Evolutionary conservation across 768 basidiomycete species (phyloP).

Genomic region (Amanita polypyramis): DNA sequence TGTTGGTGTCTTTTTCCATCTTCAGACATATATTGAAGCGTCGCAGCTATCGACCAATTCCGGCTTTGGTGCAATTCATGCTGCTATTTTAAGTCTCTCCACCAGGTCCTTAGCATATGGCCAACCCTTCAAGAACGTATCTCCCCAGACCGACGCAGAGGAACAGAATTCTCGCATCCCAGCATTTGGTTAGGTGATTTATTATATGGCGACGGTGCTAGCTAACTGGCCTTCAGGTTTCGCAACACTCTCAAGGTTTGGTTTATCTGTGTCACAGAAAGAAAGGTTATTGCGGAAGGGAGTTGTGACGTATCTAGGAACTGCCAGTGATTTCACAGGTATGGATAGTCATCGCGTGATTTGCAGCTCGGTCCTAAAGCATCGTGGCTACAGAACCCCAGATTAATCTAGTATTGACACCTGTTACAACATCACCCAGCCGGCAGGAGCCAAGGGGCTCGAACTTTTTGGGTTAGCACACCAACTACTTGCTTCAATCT

Average conservation of each 20-base stretch:
- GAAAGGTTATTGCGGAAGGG: slow-evolving; percentile 51
- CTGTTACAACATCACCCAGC: slow-evolving; percentile 46
- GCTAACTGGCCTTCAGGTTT: slow-evolving; percentile 27
- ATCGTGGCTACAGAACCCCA: slow-evolving; percentile 45
- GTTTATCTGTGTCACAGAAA: slow-evolving; percentile 40
- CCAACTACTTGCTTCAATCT: slow-evolving; percentile 25
- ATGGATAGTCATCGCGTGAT: slow-evolving; percentile 6
- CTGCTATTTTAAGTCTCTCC: slow-evolving; percentile 64
- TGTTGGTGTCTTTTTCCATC: slow-evolving; percentile 16
- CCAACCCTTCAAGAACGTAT: slow-evolving; percentile 44
- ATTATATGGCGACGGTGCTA: neutral
- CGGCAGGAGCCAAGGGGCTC: slow-evolving; percentile 24
- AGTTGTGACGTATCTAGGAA: slow-evolving; percentile 57
- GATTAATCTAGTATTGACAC: slow-evolving; percentile 61
- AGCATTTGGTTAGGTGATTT: slow-evolving; percentile 36
- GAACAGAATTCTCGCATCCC: slow-evolving; percentile 38
- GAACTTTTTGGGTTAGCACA: slow-evolving; percentile 43
- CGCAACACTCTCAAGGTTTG: slow-evolving; percentile 47
- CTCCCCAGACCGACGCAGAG: slow-evolving; percentile 61
- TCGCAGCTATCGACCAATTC: slow-evolving; percentile 48
- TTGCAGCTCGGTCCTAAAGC: neutral
- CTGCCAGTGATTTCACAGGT: slow-evolving; percentile 67
- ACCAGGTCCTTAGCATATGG: slow-evolving; percentile 57
- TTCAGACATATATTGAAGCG: slow-evolving; percentile 3
- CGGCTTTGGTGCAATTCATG: slow-evolving; percentile 81